Conservation (phyloP, 768 basidiomycete species). For the Mycena capillaripes region DNA sequence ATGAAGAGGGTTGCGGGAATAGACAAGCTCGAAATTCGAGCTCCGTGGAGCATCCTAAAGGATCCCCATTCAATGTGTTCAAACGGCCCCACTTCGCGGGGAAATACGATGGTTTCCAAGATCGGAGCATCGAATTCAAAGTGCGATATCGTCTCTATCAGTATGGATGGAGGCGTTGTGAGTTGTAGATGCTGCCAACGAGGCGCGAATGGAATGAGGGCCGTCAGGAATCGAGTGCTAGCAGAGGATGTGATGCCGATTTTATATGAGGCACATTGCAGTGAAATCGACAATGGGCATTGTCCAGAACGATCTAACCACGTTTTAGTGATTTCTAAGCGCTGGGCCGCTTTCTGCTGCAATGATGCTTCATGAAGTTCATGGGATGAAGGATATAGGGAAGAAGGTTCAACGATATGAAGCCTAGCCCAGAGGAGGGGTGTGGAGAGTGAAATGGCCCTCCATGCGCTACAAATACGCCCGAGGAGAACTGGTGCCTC, state of each 20-base stretch:
- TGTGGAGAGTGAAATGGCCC: not conserved
- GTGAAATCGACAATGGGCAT: conserved; percentile 7
- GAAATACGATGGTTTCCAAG: no score
- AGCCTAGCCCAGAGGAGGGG: not conserved
- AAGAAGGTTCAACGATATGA: not conserved
- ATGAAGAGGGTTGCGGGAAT: not conserved
- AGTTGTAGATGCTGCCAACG: conserved; percentile 10
- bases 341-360: not conserved
- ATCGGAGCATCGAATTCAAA: no score
- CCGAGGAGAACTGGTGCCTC: conserved; percentile 17
- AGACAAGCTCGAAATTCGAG: not conserved
- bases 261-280: not conserved
- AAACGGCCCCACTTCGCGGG: no score
- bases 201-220: not conserved
- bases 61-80: not conserved
- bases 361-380: no score
- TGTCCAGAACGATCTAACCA: conserved; percentile 18
- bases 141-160: not conserved
- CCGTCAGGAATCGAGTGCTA: not conserved
- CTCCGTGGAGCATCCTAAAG: not conserved
- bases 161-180: not conserved
- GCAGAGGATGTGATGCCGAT: no score
- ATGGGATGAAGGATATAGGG: not conserved
- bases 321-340: not conserved
- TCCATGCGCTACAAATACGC: conserved; percentile 22